phyloP scores from a whole-genome alignment of 2,329 filamentous ascomycete genomes.

The Neofusicoccum kwambonambiense region DNA sequence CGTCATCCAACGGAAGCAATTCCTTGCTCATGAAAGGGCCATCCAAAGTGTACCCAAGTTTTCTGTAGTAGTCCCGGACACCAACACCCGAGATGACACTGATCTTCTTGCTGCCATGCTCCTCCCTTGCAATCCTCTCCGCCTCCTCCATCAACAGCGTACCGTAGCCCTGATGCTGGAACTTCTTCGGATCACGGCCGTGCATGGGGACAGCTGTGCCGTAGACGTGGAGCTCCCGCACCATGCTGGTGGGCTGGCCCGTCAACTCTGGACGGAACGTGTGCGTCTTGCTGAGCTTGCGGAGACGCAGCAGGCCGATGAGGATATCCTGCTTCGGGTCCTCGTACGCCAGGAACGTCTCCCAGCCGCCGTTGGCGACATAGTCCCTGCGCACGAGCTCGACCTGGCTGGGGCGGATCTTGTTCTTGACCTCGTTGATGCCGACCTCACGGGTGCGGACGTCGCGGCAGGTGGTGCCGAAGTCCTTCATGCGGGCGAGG shows the following conservation, averaged over 20 bases:
- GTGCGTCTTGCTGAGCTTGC: conserved; percentile 88
- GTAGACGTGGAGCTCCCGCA: conserved; percentile 94
- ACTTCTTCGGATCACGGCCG: conserved; percentile 90
- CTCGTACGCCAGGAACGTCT: conserved; percentile 97
- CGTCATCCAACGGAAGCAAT: conserved; percentile 23
- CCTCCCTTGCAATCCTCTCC: conserved; percentile 88
- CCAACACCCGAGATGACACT: conserved; percentile 98
- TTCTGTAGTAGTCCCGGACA: conserved; percentile 90
- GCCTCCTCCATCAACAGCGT: conserved; percentile 97
- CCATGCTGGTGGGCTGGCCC: conserved; percentile 84
- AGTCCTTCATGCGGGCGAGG: conserved; percentile 97
- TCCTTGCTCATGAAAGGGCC: conserved; percentile 65
- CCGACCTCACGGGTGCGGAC: conserved; percentile 95
- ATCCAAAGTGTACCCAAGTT: conserved; percentile 71
- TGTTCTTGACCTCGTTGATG: conserved; percentile 98
- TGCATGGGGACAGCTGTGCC: conserved; percentile 97
- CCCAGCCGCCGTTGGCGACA: conserved; percentile 93
- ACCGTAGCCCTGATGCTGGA: conserved; percentile 97
- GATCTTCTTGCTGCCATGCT: conserved; percentile 91
- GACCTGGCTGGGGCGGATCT: conserved; percentile 93
- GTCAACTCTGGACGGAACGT: conserved; percentile 87
- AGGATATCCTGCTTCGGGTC: conserved; percentile 98
- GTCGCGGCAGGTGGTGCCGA: conserved; percentile 94
- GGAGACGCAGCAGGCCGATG: conserved; percentile 81
- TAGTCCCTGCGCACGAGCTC: conserved; percentile 95